Base-by-base conservation (phyloP, 129 eudicot genomes). In the Artemisia argyi region DNA sequence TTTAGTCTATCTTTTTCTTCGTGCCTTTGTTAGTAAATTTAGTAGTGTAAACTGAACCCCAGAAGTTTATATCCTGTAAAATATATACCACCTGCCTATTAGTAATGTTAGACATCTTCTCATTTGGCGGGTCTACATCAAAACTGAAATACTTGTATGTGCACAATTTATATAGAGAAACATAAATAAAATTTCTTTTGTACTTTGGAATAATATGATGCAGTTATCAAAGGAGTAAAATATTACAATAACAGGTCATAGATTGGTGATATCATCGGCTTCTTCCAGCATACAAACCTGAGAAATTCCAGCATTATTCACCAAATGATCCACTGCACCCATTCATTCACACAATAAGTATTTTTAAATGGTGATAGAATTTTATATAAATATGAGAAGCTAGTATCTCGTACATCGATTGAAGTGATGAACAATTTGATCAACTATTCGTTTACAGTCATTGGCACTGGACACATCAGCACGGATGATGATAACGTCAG, bases 61-160 rank as follows among this genome's bases (percentile, higher is more conserved):
- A 87, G 46, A 87, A 84, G 79, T 87, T 87, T 16, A 69, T 77
- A 28, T 87, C 84, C 89, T 78, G 70, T 12, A 12, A 74, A 30
- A 10, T 4, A 2, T 53, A 53, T 10, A 14, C 19, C n/a, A 53
- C n/a, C 19, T 1, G 6, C 58, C 14, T 15, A 11, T 11, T 4
- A 53, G n/a, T 11, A 53, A 1, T 15, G 7, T 11, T 3, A 11
- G 5, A 53, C 0, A 4, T 53, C n/a, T 11, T 15, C n/a, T 53
- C 19, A 11, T 53, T n/a, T 15, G 14, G n/a, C n/a, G 1, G 1
- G 14, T 53, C 35, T 30, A 1, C 9, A 12, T 39, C 58, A 53
- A 12, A 53, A 53, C n/a, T 12, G 58, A 12, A 53, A 53, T 15
- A 15, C n/a, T 9, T 17, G 62, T 8, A 55, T 20, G 18, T 55